Evolutionary conservation across 345 rosid species (phyloP), one percentile per base, ranked within the genome.

Genomic region (Limnanthes douglasii): DNA sequence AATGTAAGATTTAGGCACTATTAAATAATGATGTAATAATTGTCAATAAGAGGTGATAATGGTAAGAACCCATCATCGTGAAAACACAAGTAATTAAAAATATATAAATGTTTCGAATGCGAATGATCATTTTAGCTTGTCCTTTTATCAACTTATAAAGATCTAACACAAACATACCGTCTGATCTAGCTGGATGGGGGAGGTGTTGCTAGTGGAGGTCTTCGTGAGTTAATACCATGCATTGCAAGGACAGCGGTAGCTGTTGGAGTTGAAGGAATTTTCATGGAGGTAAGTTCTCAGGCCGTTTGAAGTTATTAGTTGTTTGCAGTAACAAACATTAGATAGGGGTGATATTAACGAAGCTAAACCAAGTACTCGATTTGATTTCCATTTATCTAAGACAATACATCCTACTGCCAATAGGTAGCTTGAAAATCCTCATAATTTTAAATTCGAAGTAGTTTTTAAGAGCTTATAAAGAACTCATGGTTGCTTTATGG

Each of bases 191-290:
- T 90, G 82, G 94, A 84, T 31, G 92, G 94, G 50, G 95, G 95
- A 52, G 95, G 94, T 62, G 86, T 90, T 56, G 98, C 98, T 17
- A 90, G 98, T 54, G 95, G 98, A 37, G 98, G 98, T 28, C 92
- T 84, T 56, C 92, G 98, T n/a, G 95, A 84, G 39, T 47, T 80
- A 24, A 84, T 90, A 51, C 98, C 95, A 27, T 84, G 98, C 77
- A 80, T 80, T 64, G 86, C 98, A 24, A 77, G 95, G 62, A 80
- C 94, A 24, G 92, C 94, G 35, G 88, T 80, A 49, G 94, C 98
- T 5, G 95, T 90, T 51, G 98, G 98, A 0, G 86, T 90, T 23
- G 94, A 84, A 44, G 95, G 95, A 52, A 69, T 90, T 60, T 88
- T 90, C 56, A 90, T 90, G 98, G 97, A 88, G 92, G 97, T 88